Percentiles rank a stretch among this genome's conserved stretches.
Conservation (phyloP, 202 grass and related monocot genomes). For the Panicum virgatum region DNA sequence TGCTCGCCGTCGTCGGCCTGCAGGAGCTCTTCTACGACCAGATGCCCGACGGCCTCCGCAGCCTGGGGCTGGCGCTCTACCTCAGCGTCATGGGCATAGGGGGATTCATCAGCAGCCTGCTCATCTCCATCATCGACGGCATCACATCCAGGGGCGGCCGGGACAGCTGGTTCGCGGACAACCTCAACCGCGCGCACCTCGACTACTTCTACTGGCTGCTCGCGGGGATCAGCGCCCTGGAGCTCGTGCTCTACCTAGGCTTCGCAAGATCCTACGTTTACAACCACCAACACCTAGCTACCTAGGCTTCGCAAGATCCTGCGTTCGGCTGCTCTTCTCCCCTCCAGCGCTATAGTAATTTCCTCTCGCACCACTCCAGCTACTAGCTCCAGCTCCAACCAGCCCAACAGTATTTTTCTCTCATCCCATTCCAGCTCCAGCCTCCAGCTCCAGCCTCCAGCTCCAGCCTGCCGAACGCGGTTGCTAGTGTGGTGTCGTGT, state of each 20-base stretch:
- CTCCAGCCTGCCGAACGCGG: too few species aligned
- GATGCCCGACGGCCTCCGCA: slow-evolving; percentile 50
- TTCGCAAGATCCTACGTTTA: slow-evolving; percentile 45
- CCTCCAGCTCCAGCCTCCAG: too few species aligned
- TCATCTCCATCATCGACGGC: slow-evolving; percentile 51
- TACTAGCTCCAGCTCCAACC: too few species aligned
- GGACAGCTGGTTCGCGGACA: slow-evolving; percentile 62
- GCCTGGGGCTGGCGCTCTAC: slow-evolving; percentile 54
- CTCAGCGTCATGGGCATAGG: slow-evolving; percentile 52
- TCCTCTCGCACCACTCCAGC: too few species aligned
- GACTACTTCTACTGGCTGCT: slow-evolving; percentile 83
- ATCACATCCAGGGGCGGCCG: background rate
- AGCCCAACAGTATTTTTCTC: too few species aligned
- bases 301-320: too few species aligned
- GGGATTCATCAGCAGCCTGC: slow-evolving; percentile 49
- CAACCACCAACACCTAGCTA: background rate
- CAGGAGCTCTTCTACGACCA: slow-evolving; percentile 79
- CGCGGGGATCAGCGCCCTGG: slow-evolving; percentile 34
- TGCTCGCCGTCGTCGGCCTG: slow-evolving; percentile 55
- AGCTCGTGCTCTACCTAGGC: slow-evolving; percentile 37
- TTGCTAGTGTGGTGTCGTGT: too few species aligned
- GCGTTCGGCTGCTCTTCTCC: too few species aligned
- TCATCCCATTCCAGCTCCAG: too few species aligned
- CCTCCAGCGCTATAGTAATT: too few species aligned
- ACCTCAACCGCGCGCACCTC: slow-evolving; percentile 62